These are phyloP conservation scores for Lumnitzera littorea DNA, from an alignment of 345 rosid species.

Conservation along the genomic window DNA sequence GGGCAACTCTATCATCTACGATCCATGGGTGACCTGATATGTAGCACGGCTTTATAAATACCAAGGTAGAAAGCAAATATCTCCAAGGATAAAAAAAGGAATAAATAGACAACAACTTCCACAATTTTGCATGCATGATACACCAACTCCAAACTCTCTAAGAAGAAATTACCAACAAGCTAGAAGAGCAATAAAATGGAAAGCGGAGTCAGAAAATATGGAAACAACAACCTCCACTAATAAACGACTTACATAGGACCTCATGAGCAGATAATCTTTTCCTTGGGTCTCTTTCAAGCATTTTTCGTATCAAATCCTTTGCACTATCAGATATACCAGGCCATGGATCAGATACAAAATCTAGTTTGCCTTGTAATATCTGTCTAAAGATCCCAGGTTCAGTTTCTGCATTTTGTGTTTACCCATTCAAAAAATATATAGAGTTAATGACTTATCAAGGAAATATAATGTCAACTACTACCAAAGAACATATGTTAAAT, in stretches of 20 bases:
- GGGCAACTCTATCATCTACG: slow-evolving; percentile 83
- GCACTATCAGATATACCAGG: slow-evolving; percentile 86
- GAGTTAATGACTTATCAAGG: too few species aligned
- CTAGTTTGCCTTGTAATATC: slow-evolving; percentile 78
- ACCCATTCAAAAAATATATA: background rate
- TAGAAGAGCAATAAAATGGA: background rate
- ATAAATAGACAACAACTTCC: too few species aligned
- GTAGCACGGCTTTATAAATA: slow-evolving; percentile 6
- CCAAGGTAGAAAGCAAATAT: background rate
- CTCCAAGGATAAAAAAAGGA: background rate
- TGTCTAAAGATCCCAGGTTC: slow-evolving; percentile 96
- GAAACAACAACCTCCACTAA: slow-evolving; percentile 4
- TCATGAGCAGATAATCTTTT: slow-evolving; percentile 81
- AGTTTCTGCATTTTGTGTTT: slow-evolving; percentile 42
- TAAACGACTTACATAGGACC: slow-evolving; percentile 59
- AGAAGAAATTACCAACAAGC: background rate
- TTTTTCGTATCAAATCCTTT: slow-evolving; percentile 70
- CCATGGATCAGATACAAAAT: slow-evolving; percentile 91
- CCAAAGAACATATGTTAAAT: background rate
- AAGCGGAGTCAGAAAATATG: background rate
- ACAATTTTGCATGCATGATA: too few species aligned
- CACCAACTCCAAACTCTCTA: too few species aligned
- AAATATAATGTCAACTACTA: too few species aligned
- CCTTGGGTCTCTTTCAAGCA: slow-evolving; percentile 91
- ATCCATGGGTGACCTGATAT: slow-evolving; percentile 92